Evolutionary conservation across 352 stramenopile species (phyloP).

Genomic region (Phytophthora hybrid): DNA sequence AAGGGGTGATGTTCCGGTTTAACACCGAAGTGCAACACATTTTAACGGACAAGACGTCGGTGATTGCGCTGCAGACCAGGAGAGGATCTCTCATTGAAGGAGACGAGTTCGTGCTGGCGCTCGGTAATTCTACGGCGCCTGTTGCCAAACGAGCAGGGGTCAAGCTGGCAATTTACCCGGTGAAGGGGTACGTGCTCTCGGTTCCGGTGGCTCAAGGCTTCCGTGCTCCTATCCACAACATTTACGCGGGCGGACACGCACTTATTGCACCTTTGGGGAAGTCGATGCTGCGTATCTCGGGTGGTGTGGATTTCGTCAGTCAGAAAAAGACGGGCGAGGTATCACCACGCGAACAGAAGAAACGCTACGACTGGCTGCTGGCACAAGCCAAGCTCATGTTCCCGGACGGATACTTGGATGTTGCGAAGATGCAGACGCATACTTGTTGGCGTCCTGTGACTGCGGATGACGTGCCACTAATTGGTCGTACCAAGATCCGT

Average conservation of each 20-base stretch:
- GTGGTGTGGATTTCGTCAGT: conserved; percentile 80
- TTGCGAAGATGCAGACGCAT: conserved; percentile 79
- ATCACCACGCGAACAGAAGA: conserved; percentile 75
- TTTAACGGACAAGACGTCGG: conserved; percentile 74
- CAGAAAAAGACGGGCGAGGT: conserved; percentile 62
- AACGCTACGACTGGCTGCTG: conserved; percentile 84
- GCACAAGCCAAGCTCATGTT: conserved; percentile 81
- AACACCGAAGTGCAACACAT: conserved; percentile 86
- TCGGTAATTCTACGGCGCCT: conserved; percentile 80
- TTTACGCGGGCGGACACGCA: conserved; percentile 82
- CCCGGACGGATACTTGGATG: conserved; percentile 83
- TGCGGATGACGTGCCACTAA: conserved; percentile 84
- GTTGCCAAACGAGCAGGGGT: conserved; percentile 75
- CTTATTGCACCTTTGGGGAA: conserved; percentile 81
- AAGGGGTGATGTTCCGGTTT: conserved; percentile 91
- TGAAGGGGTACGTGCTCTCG: conserved; percentile 90
- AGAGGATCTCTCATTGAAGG: conserved; percentile 87
- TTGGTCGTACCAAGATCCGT: conserved; percentile 79
- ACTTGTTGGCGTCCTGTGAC: conserved; percentile 87
- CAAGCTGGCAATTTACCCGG: conserved; percentile 84
- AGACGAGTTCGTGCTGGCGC: conserved; percentile 86
- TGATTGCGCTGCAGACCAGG: conserved; percentile 84
- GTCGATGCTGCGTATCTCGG: conserved; percentile 74
- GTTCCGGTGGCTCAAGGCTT: conserved; percentile 75
- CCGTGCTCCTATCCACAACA: conserved; percentile 76